phyloP scores from a whole-genome alignment of 129 eudicot genomes.

The Scalesia atractyloides region DNA sequence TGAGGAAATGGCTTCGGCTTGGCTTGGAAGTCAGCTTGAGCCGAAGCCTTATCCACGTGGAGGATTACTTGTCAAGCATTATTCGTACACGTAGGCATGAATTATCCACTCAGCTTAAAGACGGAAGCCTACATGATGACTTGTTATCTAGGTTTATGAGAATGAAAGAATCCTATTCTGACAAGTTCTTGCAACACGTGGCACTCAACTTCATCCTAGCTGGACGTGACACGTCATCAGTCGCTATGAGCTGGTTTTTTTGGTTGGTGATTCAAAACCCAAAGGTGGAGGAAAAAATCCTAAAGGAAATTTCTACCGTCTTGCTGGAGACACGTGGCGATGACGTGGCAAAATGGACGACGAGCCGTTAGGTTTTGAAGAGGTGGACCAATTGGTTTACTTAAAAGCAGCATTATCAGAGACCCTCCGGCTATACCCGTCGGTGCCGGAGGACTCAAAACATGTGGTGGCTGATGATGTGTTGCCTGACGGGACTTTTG shows the following conservation, averaged over 20 bases:
- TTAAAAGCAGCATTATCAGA: conserved; percentile 77
- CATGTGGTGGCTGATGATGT: conserved; percentile 70
- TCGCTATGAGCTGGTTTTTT: conserved; percentile 93
- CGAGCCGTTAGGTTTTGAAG: conserved; percentile 70
- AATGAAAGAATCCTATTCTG: conserved; percentile 80
- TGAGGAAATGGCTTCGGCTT: conserved; percentile 80
- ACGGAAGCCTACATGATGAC: conserved; percentile 68
- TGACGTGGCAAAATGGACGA: conserved; percentile 59
- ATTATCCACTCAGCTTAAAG: conserved; percentile 57
- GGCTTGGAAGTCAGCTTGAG: conserved; percentile 82
- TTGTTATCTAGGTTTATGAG: conserved; percentile 88
- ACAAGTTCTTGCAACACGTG: conserved; percentile 82
- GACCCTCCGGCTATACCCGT: conserved; percentile 78
- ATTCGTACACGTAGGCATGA: conserved; percentile 76
- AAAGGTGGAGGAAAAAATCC: conserved; percentile 57
- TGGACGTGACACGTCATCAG: conserved; percentile 98
- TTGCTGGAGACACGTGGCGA: conserved; percentile 82
- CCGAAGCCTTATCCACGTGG: conserved; percentile 79
- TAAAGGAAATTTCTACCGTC: conserved; percentile 55
- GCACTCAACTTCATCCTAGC: conserved; percentile 97
- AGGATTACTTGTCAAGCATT: conserved; percentile 67
- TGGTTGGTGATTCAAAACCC: conserved; percentile 77
- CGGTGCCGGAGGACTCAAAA: conserved; percentile 90
- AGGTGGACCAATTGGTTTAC: conserved; percentile 71
- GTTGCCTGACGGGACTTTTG: conserved; percentile 82